Base-by-base conservation (phyloP, 345 rosid genomes). In the Lumnitzera littorea region DNA sequence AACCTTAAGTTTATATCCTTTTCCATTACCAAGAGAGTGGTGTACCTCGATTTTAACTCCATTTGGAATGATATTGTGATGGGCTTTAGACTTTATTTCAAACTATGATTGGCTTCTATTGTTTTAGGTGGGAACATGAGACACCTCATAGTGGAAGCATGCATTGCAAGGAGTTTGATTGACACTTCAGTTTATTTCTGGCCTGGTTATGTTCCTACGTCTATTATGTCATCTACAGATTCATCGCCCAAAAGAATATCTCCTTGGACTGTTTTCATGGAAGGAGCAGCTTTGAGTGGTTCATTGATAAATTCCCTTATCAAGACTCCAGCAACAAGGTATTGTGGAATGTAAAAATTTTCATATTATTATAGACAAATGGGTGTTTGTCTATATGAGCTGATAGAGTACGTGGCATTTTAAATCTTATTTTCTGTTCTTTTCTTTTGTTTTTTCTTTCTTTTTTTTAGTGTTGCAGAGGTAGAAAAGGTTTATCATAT, bases 141-240 rank as follows among this genome's bases (percentile, higher is more conserved):
- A 77, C 91, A 85, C 62, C 81, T 85, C 57, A 80, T 85, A 59
- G 86, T 85, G 51, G 91, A 85, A 75, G 86, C 88, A 69, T 85
- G 91, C 70, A 82, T 85, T 62, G 74, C 87, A 43, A 78, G 91
- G 76, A 78, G 78, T 56, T 69, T 85, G 61, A 67, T 85, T 23
- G 91, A 85, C 67, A 72, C 67, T 23, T 78, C 84, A 12, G 88
- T 78, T 23, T 85, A 78, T 66, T 76, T 74, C 67, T 85, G 88
- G 91, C 84, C 82, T 1, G 78, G 79, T 54, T 85, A 74, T 76
- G 78, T 82, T 62, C 67, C 82, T 50, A 58, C 76, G 41, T 70
- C 83, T 52, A 61, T 59, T 23, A 52, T 70, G 16, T 69, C 83
- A 56, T 13, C 62, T 52, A 47, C 69, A 63, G 85, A 82, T 68